phyloP scores from a whole-genome alignment of 305 asterid genomes.

The Ilex paraguariensis region DNA sequence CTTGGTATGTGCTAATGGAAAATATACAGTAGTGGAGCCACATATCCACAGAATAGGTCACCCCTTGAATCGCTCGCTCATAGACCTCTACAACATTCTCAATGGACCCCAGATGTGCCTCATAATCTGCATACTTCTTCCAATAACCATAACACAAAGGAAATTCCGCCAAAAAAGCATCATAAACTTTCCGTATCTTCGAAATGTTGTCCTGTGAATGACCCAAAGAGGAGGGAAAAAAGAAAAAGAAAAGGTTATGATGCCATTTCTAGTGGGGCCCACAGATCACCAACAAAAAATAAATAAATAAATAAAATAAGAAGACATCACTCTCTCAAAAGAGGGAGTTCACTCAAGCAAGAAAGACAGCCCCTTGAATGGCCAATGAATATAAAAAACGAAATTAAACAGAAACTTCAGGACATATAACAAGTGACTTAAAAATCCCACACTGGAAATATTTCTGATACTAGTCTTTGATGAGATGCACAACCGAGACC shows the following conservation, averaged over 20 bases:
- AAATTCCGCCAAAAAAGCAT: conserved; percentile 86
- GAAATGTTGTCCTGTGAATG: conserved; percentile 59
- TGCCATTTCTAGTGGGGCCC: background rate
- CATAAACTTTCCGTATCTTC: conserved; percentile 86
- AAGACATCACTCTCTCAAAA: too few relatives aligned
- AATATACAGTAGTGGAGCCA: conserved; percentile 96
- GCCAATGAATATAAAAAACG: background rate
- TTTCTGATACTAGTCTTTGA: too few relatives aligned
- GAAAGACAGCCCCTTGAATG: background rate
- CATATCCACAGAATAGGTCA: conserved; percentile 98
- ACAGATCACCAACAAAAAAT: background rate
- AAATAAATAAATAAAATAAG: too few relatives aligned
- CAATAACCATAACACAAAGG: conserved; percentile 98
- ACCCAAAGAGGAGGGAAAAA: background rate
- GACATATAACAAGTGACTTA: background rate
- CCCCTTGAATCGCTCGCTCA: conserved; percentile 96
- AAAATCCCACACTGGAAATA: background rate
- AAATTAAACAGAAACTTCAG: background rate
- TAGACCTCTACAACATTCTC: conserved; percentile 94
- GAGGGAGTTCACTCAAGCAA: too few relatives aligned
- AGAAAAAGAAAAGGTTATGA: background rate
- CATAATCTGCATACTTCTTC: conserved; percentile 99
- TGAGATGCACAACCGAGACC: too few relatives aligned
- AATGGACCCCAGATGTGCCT: conserved; percentile 74
- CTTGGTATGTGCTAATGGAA: conserved; percentile 78